Conservation (phyloP, 192 early-diverging fungal species). For the Coemansia pectinata region DNA sequence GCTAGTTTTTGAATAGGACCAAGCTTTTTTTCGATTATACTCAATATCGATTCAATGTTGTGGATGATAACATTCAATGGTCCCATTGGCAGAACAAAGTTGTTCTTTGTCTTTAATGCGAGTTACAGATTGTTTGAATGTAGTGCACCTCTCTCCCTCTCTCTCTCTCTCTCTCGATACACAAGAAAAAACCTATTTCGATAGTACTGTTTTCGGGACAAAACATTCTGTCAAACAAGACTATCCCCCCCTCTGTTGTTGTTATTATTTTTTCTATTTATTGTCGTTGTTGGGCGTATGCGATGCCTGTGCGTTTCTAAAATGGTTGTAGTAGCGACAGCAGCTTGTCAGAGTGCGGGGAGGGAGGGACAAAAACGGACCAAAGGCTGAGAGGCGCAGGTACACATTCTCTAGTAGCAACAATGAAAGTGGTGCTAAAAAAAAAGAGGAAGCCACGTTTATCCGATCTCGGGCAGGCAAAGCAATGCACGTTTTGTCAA, state of each 20-base stretch:
- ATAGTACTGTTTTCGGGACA: background rate
- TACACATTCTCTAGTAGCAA: background rate
- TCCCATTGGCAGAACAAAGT: background rate
- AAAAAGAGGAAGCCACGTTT: conserved; percentile 2
- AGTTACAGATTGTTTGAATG: background rate
- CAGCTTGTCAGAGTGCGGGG: background rate
- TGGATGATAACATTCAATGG: background rate
- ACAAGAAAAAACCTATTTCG: background rate
- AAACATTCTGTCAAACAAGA: background rate
- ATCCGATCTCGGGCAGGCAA: conserved; percentile 1
- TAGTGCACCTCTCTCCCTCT: background rate
- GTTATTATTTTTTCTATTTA: background rate
- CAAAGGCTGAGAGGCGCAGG: background rate
- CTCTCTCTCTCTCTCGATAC: background rate
- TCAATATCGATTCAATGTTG: background rate
- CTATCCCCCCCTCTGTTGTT: background rate
- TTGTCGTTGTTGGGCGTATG: background rate
- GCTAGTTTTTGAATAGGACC: conserved; percentile 60
- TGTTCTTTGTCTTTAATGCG: background rate
- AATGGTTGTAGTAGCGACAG: background rate
- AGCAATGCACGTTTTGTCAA: background rate
- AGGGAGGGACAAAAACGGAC: background rate
- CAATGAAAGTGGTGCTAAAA: background rate
- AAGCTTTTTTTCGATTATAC: background rate
- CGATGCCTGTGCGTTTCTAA: background rate